Base-by-base conservation (phyloP, 2,329 filamentous ascomycete species). In the Botrytis cinerea region DNA sequence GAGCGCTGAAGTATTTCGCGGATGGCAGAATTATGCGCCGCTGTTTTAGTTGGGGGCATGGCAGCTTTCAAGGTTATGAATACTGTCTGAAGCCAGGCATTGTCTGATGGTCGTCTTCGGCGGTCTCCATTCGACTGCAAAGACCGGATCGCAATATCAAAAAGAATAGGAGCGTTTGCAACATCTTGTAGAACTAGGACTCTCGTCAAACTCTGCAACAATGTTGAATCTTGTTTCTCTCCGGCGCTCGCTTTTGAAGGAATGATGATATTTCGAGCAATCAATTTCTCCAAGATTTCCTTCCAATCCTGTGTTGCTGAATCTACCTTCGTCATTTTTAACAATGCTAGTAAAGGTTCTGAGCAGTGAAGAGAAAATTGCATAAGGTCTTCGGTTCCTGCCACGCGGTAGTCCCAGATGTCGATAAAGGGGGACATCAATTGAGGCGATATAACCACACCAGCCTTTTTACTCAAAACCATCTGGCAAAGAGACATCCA, bases 71-170 rank as follows among this genome's bases (percentile, higher is more conserved):
- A 64, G 2, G 76, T 74, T 38, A 83, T 81, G 72, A 87, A 86
- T n/a, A 86, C 79, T 4, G 82, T 82, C 77, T 86, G 85, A 68
- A 88, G 77, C 85, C 86, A 87, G 22, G 82, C 80, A 57, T 83
- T 83, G 77, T 87, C 86, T 38, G 82, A 79, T 12, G 82, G 82
- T 75, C 84, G 82, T 54, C 83, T 80, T 67, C 85, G 84, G 63
- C 84, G 84, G 18, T 82, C 82, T 73, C 83, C 81, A 73, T 83
- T 80, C 28, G 83, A 70, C n/a, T 79, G 83, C 25, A 86, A 81
- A 51, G 83, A 84, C 51, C 84, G 82, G 38, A 84, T 82, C 5
- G 85, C 84, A 73, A 85, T 82, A 70, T 85, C 83, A 69, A 86
- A 84, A 9, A 86, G 78, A 14, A 83, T 78, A 0, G 85, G 82